Percentiles rank a stretch among this genome's conserved stretches.
Conservation (phyloP, 441 rosid genomes). For the Euphorbia corollata region DNA sequence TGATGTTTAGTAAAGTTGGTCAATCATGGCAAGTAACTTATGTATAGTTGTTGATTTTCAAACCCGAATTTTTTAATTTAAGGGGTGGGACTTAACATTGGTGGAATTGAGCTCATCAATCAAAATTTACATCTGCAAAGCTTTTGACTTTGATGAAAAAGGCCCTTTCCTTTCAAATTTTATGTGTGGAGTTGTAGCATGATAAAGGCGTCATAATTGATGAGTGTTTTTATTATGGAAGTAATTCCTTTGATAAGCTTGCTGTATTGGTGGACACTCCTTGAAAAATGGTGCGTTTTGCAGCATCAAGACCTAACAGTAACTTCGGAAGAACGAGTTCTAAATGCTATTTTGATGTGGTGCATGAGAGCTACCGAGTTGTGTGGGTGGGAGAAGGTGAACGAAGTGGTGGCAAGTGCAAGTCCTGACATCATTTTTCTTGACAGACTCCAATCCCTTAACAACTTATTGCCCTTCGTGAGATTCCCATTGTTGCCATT, state of each 20-base stretch:
- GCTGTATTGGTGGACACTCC: slow-evolving; percentile 13
- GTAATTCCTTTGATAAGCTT: slow-evolving; percentile 11
- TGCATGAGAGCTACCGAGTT: slow-evolving; percentile 59
- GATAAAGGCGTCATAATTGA: background rate
- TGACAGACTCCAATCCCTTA: slow-evolving; percentile 57
- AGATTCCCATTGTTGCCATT: slow-evolving; percentile 79
- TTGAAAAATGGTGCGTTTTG: slow-evolving; percentile 32
- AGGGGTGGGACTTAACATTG: background rate
- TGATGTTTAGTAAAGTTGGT: background rate
- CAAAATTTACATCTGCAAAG: background rate
- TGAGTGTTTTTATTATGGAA: slow-evolving; percentile 3
- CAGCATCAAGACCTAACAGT: slow-evolving; percentile 94
- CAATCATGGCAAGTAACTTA: background rate
- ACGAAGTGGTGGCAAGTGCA: slow-evolving; percentile 39
- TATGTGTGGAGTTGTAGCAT: background rate
- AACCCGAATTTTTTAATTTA: too few species aligned
- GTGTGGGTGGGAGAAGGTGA: slow-evolving; percentile 63
- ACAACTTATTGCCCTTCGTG: slow-evolving; percentile 55
- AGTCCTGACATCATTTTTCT: slow-evolving; percentile 41
- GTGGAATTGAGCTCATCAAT: slow-evolving; percentile 7
- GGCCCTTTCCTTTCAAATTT: background rate
- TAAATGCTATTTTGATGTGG: slow-evolving; percentile 90
- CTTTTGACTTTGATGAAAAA: background rate
- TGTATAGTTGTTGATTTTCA: background rate
- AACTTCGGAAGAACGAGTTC: slow-evolving; percentile 88